Base-by-base conservation (phyloP, 768 basidiomycete genomes). In the Trametes villosa region DNA sequence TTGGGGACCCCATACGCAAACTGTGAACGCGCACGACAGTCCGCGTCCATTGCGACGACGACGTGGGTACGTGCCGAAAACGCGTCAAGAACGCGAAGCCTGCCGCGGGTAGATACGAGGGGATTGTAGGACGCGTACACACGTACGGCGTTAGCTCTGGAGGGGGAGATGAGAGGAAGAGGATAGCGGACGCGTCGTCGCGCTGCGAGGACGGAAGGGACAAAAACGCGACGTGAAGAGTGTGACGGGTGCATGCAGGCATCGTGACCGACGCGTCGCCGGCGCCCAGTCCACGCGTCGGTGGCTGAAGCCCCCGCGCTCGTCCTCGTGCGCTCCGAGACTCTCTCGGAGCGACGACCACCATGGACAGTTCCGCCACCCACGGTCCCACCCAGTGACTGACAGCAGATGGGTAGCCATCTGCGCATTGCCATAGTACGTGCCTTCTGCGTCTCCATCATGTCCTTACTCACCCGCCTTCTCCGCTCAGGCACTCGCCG, bases 401-500 rank as follows among this genome's bases (percentile, higher is more conserved):
- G 7, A n/a, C 24, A 38, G 8, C 26, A 49, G 6, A 57, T 57
- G 56, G 33, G 40, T 34, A 46, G 55, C 33, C 40, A 51, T 24
- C 53, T 67, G 38, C 62, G 66, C 15, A 56, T 67, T 29, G 54
- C 63, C 49, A 64, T 67, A 44, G 66, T 57, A 63, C 31, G 22
- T 12, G 1, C 26, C 41, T 38, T 45, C 38, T 18, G 9, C 12
- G 38, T 18, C n/a, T 27, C 33, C 24, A 26, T 46, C 27, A 40
- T 30, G 24, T 46, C 51, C 41, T 42, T 50, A 18, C 48, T 61
- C 40, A 49, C 29, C 38, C 12, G 33, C n/a, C 42, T 42, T 38
- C 36, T 40, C 33, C 45, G 46, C 40, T 45, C 53, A 85, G 83
- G 83, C 82, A 11, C 65, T 85, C 26, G 70, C 75, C 22, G 77